Conservation (phyloP, 306 rosid genomes). For the Cucurbita pepo region DNA sequence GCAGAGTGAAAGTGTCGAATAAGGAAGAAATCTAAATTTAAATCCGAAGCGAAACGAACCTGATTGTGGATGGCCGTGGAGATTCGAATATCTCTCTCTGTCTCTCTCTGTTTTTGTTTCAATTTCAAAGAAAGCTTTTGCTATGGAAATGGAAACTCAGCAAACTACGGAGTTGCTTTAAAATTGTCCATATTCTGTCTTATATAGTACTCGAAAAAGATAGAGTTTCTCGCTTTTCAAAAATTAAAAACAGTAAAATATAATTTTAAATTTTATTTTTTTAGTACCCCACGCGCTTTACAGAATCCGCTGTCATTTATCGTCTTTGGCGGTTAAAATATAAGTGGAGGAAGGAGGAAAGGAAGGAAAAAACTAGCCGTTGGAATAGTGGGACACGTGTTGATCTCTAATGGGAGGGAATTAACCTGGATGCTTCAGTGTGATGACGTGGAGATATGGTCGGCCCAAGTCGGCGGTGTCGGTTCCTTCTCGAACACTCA, state of each 20-base stretch:
- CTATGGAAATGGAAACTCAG: neutral
- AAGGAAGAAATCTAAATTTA: neutral
- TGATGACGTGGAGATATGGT: slow-evolving; percentile 44
- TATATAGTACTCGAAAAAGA: neutral
- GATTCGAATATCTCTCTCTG: neutral
- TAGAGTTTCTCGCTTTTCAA: neutral
- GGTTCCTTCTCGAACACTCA: slow-evolving; percentile 25
- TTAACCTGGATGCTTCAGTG: slow-evolving; percentile 7
- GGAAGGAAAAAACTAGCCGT: slow-evolving; percentile 54
- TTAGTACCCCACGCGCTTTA: neutral
- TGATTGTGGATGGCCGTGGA: neutral
- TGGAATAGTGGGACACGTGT: slow-evolving; percentile 39
- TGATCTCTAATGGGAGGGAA: neutral
- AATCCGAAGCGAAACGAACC: neutral
- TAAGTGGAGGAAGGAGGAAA: neutral
- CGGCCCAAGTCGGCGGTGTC: slow-evolving; percentile 36
- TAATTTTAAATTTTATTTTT: neutral
- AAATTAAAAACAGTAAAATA: neutral
- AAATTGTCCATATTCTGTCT: neutral
- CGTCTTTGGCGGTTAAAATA: slow-evolving; percentile 41
- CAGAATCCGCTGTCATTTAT: slow-evolving; percentile 15
- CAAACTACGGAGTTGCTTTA: slow-evolving; percentile 5
- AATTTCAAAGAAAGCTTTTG: neutral
- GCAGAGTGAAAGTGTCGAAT: neutral
- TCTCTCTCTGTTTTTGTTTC: neutral